Evolutionary conservation across 2,329 filamentous ascomycete species (phyloP), one percentile per base, ranked within the genome.

Genomic region (Gremmenia infestans): DNA sequence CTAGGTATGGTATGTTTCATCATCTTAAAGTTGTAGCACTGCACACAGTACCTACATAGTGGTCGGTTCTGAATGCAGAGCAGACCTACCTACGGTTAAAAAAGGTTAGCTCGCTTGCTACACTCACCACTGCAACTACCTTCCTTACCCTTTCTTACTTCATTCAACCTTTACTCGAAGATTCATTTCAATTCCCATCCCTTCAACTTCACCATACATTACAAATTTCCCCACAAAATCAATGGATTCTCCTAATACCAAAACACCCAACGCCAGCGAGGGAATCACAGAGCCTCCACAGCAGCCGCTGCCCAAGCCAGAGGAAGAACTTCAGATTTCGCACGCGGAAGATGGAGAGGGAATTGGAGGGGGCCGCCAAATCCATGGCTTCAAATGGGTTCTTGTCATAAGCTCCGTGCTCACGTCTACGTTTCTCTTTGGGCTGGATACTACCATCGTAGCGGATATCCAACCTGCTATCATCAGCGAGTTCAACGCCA

Each of bases 361-460:
- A 4, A 19, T 1, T 19, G 19, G 19, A 19, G 19, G 19, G 19
- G 22, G 22, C 22, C 37, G 37, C 14, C 37, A 40, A 17, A 3
- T 40, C 11, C 37, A 40, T 17, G 37, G 37, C 7, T 17, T 40
- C 37, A n/a, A n/a, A n/a, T 40, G 37, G 37, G 37, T 12, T 12
- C 37, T 40, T 17, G 37, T 40, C 37, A 40, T 40, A 11, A 40
- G 37, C 11, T 40, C 37, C 2, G 37, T n/a, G 37, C 37, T 40
- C 37, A 48, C 51, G 4, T 45, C 35, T 7, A 53, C 51, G 9
- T 53, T 53, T 19, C 35, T 53, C 5, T 47, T 17, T 2, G 45
- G 22, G 11, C 64, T 74, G n/a, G 73, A 75, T 65, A 77, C 71
- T 45, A 81, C 77, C 4, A 75, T 81, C 46, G 71, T 74, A 2